A percentile compares a stretch with the other conserved stretches of the same genome.
phyloP scores from a whole-genome alignment of 2,329 filamentous ascomycete species.

The Paecilomyces variotii region DNA sequence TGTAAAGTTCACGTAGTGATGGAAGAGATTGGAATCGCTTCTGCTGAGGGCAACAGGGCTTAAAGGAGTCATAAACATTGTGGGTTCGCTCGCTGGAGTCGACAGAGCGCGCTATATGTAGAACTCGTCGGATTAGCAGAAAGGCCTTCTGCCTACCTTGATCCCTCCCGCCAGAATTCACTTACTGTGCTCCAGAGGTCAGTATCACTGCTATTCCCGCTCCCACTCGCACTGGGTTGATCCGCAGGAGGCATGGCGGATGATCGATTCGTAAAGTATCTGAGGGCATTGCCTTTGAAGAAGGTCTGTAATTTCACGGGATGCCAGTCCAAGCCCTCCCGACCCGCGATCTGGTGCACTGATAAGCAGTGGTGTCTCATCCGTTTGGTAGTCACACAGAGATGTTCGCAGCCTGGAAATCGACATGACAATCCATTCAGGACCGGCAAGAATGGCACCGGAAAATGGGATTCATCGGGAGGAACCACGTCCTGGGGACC shows the following conservation, averaged over 20 bases:
- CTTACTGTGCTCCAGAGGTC: neutral
- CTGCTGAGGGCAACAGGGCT: neutral
- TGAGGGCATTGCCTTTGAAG: conserved; percentile 19
- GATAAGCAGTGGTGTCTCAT: conserved; percentile 25
- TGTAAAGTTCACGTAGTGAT: conserved; percentile 14
- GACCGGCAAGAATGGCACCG: conserved; percentile 18
- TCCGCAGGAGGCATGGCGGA: neutral
- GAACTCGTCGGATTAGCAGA: neutral
- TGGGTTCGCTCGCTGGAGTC: neutral
- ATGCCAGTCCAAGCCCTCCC: conserved; percentile 11
- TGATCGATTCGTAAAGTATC: conserved; percentile 15
- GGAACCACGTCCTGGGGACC: conserved; percentile 13
- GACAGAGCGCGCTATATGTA: too few species aligned
- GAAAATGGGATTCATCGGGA: conserved; percentile 14
- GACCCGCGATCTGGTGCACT: conserved; percentile 10
- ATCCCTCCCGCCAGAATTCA: too few species aligned
- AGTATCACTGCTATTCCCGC: conserved; percentile 2
- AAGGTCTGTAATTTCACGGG: conserved; percentile 18
- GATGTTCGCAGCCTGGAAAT: conserved; percentile 15
- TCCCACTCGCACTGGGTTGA: neutral
- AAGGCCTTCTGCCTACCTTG: neutral
- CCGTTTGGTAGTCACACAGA: conserved; percentile 23
- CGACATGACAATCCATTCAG: conserved; percentile 17
- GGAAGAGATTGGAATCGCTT: conserved; percentile 7
- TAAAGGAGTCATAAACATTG: neutral